Evolutionary conservation across 148 eudicot genomes (phyloP).

Genomic region (Arbutus unedo): DNA sequence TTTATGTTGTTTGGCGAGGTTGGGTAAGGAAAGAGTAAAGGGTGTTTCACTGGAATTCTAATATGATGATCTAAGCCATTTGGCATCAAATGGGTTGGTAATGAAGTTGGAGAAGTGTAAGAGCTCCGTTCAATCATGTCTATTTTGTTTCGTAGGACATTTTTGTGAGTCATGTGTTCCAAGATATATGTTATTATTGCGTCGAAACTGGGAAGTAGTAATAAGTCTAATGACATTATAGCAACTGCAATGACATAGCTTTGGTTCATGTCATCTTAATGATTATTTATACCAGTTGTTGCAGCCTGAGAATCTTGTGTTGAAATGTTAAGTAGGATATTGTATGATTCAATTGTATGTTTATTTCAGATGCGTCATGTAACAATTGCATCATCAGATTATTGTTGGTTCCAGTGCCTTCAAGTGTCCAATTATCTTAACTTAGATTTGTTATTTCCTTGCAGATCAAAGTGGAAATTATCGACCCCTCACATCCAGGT

Average conservation of each 20-base stretch:
- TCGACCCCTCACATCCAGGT: constrained; percentile 13
- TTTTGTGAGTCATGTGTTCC: background rate
- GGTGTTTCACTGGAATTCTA: background rate
- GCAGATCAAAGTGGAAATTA: constrained; percentile 20
- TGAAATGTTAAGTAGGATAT: background rate
- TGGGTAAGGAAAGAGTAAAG: background rate
- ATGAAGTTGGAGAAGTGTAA: background rate
- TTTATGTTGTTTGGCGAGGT: background rate
- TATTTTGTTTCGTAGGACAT: background rate
- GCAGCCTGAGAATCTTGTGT: background rate
- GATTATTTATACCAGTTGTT: background rate
- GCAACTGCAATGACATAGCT: background rate
- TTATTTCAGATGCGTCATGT: background rate
- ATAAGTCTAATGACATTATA: background rate
- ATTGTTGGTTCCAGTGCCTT: background rate
- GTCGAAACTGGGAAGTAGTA: background rate
- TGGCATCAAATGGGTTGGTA: background rate
- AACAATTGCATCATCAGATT: background rate
- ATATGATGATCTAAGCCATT: background rate
- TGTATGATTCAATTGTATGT: background rate
- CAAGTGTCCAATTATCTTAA: background rate
- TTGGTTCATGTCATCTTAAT: background rate
- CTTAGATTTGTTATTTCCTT: background rate
- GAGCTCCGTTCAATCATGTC: background rate
- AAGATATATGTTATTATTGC: background rate